A percentile compares a stretch with the other conserved stretches of the same genome.
Evolutionary conservation across 2,329 filamentous ascomycete genomes (phyloP).

Genomic region (Nigrospora sphaerica): DNA sequence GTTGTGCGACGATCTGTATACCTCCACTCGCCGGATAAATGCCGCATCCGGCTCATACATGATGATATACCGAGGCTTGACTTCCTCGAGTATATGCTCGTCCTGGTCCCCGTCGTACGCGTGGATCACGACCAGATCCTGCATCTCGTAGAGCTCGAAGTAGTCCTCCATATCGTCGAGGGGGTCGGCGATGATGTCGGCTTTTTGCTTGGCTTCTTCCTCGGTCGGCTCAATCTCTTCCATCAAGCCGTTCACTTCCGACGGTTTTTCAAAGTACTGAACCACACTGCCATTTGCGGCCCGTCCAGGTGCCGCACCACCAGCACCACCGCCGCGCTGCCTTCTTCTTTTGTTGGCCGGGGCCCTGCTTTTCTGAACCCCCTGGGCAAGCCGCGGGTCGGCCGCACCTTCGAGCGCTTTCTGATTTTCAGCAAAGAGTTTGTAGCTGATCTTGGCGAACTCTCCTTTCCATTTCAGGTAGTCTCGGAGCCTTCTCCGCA

Average conservation of each 20-base stretch:
- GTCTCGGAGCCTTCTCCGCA: constrained; percentile 77
- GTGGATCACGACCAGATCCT: constrained; percentile 81
- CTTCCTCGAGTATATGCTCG: constrained; percentile 91
- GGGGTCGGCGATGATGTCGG: constrained; percentile 67
- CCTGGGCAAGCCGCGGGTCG: constrained; percentile 43
- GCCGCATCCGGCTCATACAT: constrained; percentile 97
- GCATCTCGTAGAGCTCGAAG: constrained; percentile 87
- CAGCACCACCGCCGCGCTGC: constrained; percentile 69
- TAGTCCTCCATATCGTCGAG: constrained; percentile 88
- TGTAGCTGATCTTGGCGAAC: constrained; percentile 76
- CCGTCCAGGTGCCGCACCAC: constrained; percentile 56
- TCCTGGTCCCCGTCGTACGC: constrained; percentile 95
- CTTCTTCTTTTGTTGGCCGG: constrained; percentile 82
- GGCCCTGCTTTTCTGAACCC: constrained; percentile 50
- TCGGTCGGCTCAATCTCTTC: constrained; percentile 78
- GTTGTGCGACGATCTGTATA: constrained; percentile 90
- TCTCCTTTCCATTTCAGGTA: constrained; percentile 89
- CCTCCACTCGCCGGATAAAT: constrained; percentile 90
- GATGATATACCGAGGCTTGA: constrained; percentile 88
- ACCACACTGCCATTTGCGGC: constrained; percentile 68
- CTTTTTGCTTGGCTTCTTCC: constrained; percentile 66
- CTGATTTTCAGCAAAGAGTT: constrained; percentile 73
- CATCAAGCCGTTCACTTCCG: constrained; percentile 75
- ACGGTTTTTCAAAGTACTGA: constrained; percentile 74
- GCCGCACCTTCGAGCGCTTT: constrained; percentile 63